Percentiles rank a stretch among this genome's conserved stretches.
Conservation (phyloP, 2,329 filamentous ascomycete species). For the Plenodomus tracheiphilus region DNA sequence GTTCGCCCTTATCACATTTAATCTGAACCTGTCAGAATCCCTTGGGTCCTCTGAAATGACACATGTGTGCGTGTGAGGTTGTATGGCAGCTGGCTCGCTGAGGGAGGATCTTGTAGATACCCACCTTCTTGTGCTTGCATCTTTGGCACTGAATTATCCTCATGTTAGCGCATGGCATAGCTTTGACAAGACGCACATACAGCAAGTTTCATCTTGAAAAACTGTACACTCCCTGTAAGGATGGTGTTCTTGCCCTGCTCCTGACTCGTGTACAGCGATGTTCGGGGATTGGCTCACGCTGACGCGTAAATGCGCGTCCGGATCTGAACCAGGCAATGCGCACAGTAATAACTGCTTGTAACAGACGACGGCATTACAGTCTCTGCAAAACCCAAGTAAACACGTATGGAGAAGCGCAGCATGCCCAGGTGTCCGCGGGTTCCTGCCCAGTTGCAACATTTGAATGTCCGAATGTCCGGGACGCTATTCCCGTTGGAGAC, state of each 20-base stretch:
- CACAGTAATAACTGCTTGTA: neutral
- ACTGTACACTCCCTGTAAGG: neutral
- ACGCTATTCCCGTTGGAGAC: too few species aligned
- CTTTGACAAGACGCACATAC: conserved; percentile 6
- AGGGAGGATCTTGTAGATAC: neutral
- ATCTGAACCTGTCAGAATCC: conserved; percentile 12
- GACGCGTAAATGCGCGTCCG: neutral
- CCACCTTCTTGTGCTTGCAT: conserved; percentile 21
- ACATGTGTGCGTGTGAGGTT: neutral
- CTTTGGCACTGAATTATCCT: conserved; percentile 17
- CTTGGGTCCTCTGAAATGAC: neutral
- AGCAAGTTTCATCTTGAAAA: conserved; percentile 16
- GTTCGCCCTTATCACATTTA: conserved; percentile 33
- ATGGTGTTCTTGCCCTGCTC: neutral
- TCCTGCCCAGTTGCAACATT: too few species aligned
- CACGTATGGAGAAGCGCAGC: too few species aligned
- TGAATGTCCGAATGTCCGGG: too few species aligned
- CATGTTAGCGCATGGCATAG: neutral
- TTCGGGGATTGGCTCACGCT: neutral
- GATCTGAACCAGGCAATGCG: neutral
- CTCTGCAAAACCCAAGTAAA: too few species aligned
- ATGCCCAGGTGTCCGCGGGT: too few species aligned
- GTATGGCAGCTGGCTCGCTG: neutral
- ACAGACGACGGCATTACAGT: too few species aligned
- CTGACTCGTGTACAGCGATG: neutral